Conservation (phyloP, 1,139 yeast species). For the Taphrina sp. region DNA sequence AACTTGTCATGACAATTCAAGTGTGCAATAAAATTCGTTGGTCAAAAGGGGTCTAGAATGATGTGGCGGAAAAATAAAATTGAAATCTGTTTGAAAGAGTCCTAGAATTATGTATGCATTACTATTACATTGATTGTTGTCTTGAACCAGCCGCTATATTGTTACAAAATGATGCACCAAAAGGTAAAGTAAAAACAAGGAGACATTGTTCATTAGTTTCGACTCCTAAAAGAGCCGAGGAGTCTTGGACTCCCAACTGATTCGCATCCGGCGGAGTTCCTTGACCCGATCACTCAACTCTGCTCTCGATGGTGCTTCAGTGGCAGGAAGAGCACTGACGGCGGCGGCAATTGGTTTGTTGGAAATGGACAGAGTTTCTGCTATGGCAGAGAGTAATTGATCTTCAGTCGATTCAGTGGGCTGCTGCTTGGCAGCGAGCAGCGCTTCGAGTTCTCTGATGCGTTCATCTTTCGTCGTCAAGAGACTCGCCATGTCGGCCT, state of each 20-base stretch:
- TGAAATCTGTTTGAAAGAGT: too few species aligned
- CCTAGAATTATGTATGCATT: too few species aligned
- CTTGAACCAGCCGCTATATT: too few species aligned
- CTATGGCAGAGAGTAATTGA: slow-evolving; percentile 9
- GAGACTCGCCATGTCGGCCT: background rate
- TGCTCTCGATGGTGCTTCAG: background rate
- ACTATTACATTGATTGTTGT: too few species aligned
- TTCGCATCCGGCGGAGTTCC: slow-evolving; percentile 5
- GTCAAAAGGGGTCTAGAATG: too few species aligned
- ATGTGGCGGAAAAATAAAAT: too few species aligned
- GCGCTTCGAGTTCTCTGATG: slow-evolving; percentile 8
- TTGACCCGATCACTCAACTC: slow-evolving; percentile 1
- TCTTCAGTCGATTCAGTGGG: slow-evolving; percentile 10
- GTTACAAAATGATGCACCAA: too few species aligned
- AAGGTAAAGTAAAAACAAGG: too few species aligned
- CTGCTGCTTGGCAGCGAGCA: background rate
- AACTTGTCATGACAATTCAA: too few species aligned
- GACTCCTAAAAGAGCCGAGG: too few species aligned
- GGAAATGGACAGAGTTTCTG: background rate
- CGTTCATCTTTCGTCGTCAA: slow-evolving; percentile 1
- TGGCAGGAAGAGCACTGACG: background rate
- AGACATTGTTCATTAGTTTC: too few species aligned
- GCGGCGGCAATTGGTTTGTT: background rate
- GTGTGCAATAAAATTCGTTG: too few species aligned
- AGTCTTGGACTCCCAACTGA: slow-evolving; percentile 14